A percentile compares a stretch with the other conserved stretches of the same genome.
Conservation (phyloP, 2,329 filamentous ascomycete genomes). For the Colletotrichum nymphaeae region DNA sequence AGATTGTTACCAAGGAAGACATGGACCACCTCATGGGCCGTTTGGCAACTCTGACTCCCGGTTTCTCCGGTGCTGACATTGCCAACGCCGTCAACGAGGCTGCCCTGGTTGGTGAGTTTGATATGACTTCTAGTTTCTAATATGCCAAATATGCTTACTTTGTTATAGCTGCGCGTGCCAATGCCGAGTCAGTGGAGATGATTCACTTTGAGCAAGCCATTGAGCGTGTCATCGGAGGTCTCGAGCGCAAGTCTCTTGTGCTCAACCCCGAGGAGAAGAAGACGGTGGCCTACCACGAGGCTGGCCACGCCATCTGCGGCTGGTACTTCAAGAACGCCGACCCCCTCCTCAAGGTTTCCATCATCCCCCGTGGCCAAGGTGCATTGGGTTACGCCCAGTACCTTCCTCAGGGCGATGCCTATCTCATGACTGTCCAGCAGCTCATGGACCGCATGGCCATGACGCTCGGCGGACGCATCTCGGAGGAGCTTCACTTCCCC, state of each 20-base stretch:
- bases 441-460: constrained; percentile 99
- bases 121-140: background rate
- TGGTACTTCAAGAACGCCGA: constrained; percentile 99
- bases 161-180: constrained; percentile 79
- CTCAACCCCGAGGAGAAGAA: constrained; percentile 94
- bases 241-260: constrained; percentile 97
- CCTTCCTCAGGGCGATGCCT: constrained; percentile 89
- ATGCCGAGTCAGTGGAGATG: constrained; percentile 86
- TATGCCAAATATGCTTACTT: constrained; percentile 51
- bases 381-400: constrained; percentile 97
- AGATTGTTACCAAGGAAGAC: constrained; percentile 94
- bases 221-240: constrained; percentile 93
- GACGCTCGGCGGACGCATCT: constrained; percentile 95
- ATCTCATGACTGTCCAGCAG: constrained; percentile 95
- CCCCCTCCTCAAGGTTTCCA: constrained; percentile 96
- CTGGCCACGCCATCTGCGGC: constrained; percentile 96
- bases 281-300: constrained; percentile 97
- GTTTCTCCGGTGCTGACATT: constrained; percentile 97
- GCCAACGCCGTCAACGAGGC: constrained; percentile 99
- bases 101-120: constrained; percentile 85
- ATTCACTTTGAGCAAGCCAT: constrained; percentile 96
- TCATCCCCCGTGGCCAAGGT: constrained; percentile 95
- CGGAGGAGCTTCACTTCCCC: constrained; percentile 95
- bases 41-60: constrained; percentile 90
- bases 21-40: constrained; percentile 88